phyloP scores from a whole-genome alignment of 78 protist genomes.

The Dictyostelium intermedium region DNA sequence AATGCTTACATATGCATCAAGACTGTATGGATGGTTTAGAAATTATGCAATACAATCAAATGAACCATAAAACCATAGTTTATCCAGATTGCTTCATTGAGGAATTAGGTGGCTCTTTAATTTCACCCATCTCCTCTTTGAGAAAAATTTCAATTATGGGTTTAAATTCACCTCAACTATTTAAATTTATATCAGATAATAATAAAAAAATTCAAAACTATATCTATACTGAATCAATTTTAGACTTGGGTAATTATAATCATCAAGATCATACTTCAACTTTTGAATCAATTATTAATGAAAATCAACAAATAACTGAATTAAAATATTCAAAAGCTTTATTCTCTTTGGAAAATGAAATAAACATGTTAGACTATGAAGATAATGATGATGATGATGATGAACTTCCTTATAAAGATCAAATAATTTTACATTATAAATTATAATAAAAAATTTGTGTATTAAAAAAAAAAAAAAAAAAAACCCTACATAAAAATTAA shows the following conservation, averaged over 20 bases:
- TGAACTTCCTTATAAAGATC: background rate
- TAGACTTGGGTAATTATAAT: background rate
- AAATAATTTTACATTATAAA: background rate
- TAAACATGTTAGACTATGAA: background rate
- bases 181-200: background rate
- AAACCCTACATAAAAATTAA: too few relatives aligned
- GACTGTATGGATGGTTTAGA: background rate
- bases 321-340: background rate
- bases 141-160: background rate
- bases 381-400: background rate
- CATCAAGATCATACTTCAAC: background rate
- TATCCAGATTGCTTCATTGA: background rate
- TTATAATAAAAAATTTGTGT: background rate
- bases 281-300: background rate
- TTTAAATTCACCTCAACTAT: background rate
- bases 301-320: background rate
- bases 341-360: background rate
- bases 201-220: background rate
- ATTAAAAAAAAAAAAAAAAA: too few relatives aligned
- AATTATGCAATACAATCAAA: background rate
- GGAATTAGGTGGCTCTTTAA: background rate
- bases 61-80: background rate
- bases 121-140: background rate
- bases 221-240: background rate
- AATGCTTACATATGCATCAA: background rate